phyloP scores from a whole-genome alignment of 1,139 yeast genomes.

The Protomyces arabidopsidicola region DNA sequence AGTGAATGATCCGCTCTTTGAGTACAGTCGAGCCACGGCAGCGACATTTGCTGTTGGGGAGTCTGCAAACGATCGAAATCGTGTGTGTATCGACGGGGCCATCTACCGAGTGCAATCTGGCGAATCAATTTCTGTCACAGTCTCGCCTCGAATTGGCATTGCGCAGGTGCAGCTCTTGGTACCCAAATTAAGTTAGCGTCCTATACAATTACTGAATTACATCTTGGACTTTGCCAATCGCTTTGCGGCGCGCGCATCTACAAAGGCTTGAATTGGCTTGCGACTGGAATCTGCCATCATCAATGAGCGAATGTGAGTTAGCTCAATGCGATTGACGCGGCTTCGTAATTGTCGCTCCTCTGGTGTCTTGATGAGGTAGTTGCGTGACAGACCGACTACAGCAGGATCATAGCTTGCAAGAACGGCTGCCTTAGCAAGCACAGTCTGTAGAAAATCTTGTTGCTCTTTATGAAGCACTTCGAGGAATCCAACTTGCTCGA shows the following conservation, averaged over 20 bases:
- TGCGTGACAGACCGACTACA: neutral
- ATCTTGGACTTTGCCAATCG: neutral
- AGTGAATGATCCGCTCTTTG: constrained; percentile 8
- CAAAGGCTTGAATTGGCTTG: constrained; percentile 16
- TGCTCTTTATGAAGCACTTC: neutral
- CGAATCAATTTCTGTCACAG: constrained; percentile 2
- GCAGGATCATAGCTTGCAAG: constrained; percentile 6
- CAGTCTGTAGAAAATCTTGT: neutral
- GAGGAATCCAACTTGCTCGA: constrained; percentile 4
- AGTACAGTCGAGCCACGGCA: constrained; percentile 6
- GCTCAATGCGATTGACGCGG: constrained; percentile 11
- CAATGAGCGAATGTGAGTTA: neutral
- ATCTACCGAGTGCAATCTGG: neutral
- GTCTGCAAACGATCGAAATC: neutral
- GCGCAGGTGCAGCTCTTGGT: constrained; percentile 1
- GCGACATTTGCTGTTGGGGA: neutral
- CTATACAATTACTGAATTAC: neutral
- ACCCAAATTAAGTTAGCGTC: neutral
- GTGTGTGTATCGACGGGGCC: constrained; percentile 15
- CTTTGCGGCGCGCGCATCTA: constrained; percentile 18
- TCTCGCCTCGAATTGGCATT: neutral
- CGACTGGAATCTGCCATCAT: constrained; percentile 16
- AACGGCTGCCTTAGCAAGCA: constrained; percentile 3
- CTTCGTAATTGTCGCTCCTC: neutral
- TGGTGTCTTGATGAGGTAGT: neutral